Base-by-base conservation (phyloP, 352 stramenopile species). In the Sclerospora graminicola region DNA sequence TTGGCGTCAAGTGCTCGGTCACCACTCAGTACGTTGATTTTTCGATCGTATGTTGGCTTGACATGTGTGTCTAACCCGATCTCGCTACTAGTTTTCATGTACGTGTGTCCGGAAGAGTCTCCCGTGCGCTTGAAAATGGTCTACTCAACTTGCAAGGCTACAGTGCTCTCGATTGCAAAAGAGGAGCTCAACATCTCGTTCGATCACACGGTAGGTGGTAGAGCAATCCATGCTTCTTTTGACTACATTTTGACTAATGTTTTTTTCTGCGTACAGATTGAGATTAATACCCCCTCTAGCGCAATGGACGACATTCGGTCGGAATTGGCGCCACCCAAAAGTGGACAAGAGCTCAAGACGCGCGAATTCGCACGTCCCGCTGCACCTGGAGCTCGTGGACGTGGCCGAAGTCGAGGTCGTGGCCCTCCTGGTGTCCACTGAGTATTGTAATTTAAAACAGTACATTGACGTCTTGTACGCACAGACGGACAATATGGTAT, bases 91-190 rank as follows among this genome's bases (percentile, higher is more conserved):
- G 80, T 95, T 27, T 93, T 96, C 45, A 64, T 95, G 51, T 96
- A 95, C 48, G 80, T 89, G 19, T 96, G 85, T 33, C 85, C 85
- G 0, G 85, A 96, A 50, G 79, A 91, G 14, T 69, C 81, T 0
- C 69, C 82, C 5, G 72, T 96, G 38, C 73, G 84, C 10, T 55
- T 85, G 34, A 95, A 94, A 64, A 95, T 95, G 84, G 82, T 88
- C 10, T 94, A 94, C 54, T 95, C 84, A 35, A 92, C 84, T 4
- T 84, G 74, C 44, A 94, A 94, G 43, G 83, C 84, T 14, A 90
- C 78, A 10, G 68, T 95, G 16, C 62, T 93, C 18, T 70, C 71
- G n/a, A 53, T 60, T 20, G 76, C 65, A 1, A 76, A 77, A 14
- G 48, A 67, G 19, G 62, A 76, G 38, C 58, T 86, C 13, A 65